Percentiles rank a stretch among this genome's conserved stretches.
Conservation (phyloP, 192 early-diverging fungal species). For the Backusella tuberculispora region DNA sequence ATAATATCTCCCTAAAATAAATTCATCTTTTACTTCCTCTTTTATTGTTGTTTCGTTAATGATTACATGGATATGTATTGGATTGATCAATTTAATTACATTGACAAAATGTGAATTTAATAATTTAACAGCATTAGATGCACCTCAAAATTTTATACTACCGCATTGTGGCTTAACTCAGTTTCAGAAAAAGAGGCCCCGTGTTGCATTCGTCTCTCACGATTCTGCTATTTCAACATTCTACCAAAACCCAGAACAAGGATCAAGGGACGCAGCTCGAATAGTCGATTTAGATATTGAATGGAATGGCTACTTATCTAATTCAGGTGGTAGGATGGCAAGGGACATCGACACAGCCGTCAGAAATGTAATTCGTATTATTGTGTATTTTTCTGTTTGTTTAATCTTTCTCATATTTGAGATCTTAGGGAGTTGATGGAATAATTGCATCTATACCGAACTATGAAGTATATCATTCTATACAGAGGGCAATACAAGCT, state of each 20-base stretch:
- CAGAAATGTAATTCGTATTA: not conserved
- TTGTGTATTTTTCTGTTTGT: not conserved
- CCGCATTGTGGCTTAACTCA: conserved; percentile 7
- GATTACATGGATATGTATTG: conserved; percentile 15
- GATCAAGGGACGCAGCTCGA: conserved; percentile 27
- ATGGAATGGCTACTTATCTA: conserved; percentile 25
- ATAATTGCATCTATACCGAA: conserved; percentile 31
- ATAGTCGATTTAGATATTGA: conserved; percentile 25
- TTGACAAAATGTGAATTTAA: conserved; percentile 11
- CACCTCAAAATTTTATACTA: not conserved
- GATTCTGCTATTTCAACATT: conserved; percentile 15
- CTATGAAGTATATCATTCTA: conserved; percentile 2
- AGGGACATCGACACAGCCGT: conserved; percentile 17
- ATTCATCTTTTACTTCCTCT: not conserved
- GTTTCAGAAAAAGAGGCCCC: not conserved
- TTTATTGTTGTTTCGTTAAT: not conserved
- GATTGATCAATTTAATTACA: conserved; percentile 14
- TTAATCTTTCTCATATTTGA: not conserved
- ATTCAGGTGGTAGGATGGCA: conserved; percentile 3
- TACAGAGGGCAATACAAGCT: not conserved
- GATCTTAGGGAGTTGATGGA: conserved; percentile 23
- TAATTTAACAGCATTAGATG: conserved; percentile 11
- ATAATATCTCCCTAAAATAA: not conserved
- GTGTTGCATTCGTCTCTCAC: conserved; percentile 31
- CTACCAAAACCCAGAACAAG: conserved; percentile 32